Conservation (phyloP, 2,329 filamentous ascomycete species). For the Mycosphaerella sp. region DNA sequence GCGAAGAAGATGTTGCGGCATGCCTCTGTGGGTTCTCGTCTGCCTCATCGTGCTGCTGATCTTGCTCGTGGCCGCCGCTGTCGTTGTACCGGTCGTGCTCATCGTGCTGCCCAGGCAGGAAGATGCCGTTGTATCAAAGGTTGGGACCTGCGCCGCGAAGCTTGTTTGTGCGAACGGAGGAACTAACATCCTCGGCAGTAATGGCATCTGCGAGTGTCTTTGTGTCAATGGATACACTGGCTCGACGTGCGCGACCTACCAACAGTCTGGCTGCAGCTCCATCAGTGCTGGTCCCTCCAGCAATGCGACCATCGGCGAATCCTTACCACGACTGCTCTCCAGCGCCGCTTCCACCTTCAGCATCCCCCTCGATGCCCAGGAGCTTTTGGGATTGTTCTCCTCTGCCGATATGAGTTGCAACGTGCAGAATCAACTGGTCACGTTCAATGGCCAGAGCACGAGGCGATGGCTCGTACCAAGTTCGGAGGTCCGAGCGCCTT, state of each 20-base stretch:
- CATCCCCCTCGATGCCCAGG: conserved; percentile 63
- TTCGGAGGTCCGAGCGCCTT: not conserved
- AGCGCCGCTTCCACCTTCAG: conserved; percentile 62
- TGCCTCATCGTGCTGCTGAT: conserved; percentile 59
- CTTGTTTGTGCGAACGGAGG: conserved; percentile 74
- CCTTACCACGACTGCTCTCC: conserved; percentile 67
- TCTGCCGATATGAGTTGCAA: conserved; percentile 69
- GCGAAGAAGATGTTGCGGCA: conserved; percentile 67
- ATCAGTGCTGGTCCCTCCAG: conserved; percentile 41
- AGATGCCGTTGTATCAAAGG: conserved; percentile 31
- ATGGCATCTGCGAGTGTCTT: conserved; percentile 66
- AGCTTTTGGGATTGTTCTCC: conserved; percentile 71
- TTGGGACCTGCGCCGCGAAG: conserved; percentile 52
- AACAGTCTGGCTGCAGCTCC: conserved; percentile 52
- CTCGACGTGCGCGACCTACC: conserved; percentile 46
- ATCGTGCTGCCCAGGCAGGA: conserved; percentile 48
- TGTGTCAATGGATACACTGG: conserved; percentile 84
- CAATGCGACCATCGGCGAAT: conserved; percentile 74
- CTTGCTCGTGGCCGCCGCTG: conserved; percentile 68
- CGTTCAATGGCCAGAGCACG: conserved; percentile 57
- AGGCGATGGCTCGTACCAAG: conserved; percentile 11
- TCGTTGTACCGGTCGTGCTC: conserved; percentile 69
- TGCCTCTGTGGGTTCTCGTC: conserved; percentile 73
- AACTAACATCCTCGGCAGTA: conserved; percentile 59
- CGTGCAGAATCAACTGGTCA: conserved; percentile 79